phyloP scores from a whole-genome alignment of 768 basidiomycete species.

The Boletus eberwhitei region DNA sequence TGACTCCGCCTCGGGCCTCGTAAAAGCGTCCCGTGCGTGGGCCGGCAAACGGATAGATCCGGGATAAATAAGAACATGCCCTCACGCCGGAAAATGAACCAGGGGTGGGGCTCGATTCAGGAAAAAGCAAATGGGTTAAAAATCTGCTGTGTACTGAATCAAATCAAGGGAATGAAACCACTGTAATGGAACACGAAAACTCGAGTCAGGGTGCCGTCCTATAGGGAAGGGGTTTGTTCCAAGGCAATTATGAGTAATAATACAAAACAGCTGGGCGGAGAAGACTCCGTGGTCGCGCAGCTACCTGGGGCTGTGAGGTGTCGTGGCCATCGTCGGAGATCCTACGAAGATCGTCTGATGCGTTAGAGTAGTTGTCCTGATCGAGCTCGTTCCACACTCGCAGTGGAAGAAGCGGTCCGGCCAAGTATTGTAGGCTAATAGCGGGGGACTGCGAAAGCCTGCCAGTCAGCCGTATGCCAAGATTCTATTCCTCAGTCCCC shows the following conservation, averaged over 20 bases:
- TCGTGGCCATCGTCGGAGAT: conserved; percentile 22
- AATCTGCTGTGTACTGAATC: conserved; percentile 17
- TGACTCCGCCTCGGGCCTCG: conserved; percentile 5
- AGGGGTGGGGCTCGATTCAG: conserved; percentile 18
- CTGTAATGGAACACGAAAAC: conserved; percentile 20
- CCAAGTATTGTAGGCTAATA: conserved; percentile 8
- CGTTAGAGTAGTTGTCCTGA: conserved; percentile 13
- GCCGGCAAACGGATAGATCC: conserved; percentile 18
- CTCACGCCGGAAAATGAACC: conserved; percentile 9
- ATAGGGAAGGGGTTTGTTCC: conserved; percentile 19
- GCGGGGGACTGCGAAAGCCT: conserved; percentile 10
- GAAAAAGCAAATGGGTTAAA: conserved; percentile 13
- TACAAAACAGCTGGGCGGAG: conserved; percentile 23
- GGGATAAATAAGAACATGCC: conserved; percentile 25
- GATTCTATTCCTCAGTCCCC: conserved; percentile 14
- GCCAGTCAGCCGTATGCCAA: conserved; percentile 16
- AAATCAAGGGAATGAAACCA: conserved; percentile 13
- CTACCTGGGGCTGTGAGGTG: conserved; percentile 17
- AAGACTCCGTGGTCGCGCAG: conserved; percentile 12
- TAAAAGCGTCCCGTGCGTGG: conserved; percentile 3
- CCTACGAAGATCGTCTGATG: conserved; percentile 23
- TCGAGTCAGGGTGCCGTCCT: conserved; percentile 17
- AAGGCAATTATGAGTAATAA: conserved; percentile 36
- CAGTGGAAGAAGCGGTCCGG: conserved; percentile 13
- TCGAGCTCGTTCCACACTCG: conserved; percentile 24